Base-by-base conservation (phyloP, 257 asterid genomes). In the Ophiorrhiza pumila region DNA sequence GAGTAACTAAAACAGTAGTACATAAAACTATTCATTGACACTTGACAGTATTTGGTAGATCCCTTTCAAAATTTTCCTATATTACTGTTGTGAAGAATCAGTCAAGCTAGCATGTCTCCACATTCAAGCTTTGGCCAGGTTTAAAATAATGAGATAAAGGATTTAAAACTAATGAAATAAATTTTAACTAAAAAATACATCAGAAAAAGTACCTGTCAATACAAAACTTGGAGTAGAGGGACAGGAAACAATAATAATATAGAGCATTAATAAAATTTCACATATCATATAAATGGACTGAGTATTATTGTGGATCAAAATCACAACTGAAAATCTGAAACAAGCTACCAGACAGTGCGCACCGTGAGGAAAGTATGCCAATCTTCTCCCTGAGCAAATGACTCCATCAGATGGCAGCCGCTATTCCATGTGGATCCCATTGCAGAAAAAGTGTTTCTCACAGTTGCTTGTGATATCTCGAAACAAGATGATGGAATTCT, bases 291-390 rank as follows among this genome's bases (percentile, higher is more conserved):
- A 37, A 10, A 63, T 22, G 14, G 14, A 32, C 22, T 68, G 32
- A 49, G 41, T 14, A 53, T 25, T 50, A 41, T n/a, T 29, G 10
- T 37, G 3, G 1, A 37, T 60, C n/a, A 25, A 35, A 27, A 59
- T 11, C 15, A 29, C 45, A 41, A 32, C 27, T 20, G 49, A 64
- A 32, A 20, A 61, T 27, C 25, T 55, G 12, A 42, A 42, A 53
- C 6, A 25, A 49, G 25, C 41, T 18, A 56, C 77, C 46, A 71
- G 46, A 68, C 39, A 69, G 58, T 53, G 43, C 64, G 46, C 80
- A 91, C 99, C 95, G 80, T 85, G 50, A 95, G 77, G 82, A 95
- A 92, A 77, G 87, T 83, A 69, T 57, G 69, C 98, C 97, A 95
- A 65, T 90, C 96, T 80, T 88, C 91, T 80, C 96, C 98, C 65